Evolutionary conservation across 2,329 filamentous ascomycete genomes (phyloP).

Genomic region (Phoma sp.): DNA sequence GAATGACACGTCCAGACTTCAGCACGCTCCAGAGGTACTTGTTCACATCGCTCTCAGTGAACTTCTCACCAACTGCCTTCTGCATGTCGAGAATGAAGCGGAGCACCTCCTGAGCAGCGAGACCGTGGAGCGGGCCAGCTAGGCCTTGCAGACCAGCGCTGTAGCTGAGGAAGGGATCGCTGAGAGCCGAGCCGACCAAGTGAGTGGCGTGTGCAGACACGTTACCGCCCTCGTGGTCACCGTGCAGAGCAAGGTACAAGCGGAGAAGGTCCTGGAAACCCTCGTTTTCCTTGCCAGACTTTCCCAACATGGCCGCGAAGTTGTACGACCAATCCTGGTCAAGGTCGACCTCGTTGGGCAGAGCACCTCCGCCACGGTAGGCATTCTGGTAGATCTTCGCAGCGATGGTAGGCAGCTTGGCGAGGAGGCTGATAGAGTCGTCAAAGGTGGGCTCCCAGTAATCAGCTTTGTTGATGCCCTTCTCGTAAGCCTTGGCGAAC

Average conservation of each 20-base stretch:
- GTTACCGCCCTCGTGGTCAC: conserved; percentile 97
- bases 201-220: conserved; percentile 96
- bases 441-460: conserved; percentile 99
- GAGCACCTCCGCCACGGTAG: conserved; percentile 75
- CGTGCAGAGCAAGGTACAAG: conserved; percentile 93
- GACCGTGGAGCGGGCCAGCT: conserved; percentile 89
- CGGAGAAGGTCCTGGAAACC: conserved; percentile 95
- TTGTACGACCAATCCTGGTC: conserved; percentile 98
- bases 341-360: conserved; percentile 78
- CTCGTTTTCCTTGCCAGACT: conserved; percentile 84
- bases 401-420: conserved; percentile 95
- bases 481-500: conserved; percentile 92
- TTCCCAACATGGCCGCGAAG: conserved; percentile 95
- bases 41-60: conserved; percentile 81
- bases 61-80: conserved; percentile 78
- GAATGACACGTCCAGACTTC: conserved; percentile 91
- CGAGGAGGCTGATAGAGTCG: conserved; percentile 89
- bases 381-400: conserved; percentile 97
- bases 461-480: conserved; percentile 90
- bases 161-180: conserved; percentile 95
- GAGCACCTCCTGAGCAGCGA: conserved; percentile 95
- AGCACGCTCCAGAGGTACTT: conserved; percentile 93
- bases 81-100: conserved; percentile 98
- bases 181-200: conserved; percentile 91
- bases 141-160: conserved; percentile 94